Conservation (phyloP, 768 basidiomycete species). For the Tylopilus rubrobrunneus region DNA sequence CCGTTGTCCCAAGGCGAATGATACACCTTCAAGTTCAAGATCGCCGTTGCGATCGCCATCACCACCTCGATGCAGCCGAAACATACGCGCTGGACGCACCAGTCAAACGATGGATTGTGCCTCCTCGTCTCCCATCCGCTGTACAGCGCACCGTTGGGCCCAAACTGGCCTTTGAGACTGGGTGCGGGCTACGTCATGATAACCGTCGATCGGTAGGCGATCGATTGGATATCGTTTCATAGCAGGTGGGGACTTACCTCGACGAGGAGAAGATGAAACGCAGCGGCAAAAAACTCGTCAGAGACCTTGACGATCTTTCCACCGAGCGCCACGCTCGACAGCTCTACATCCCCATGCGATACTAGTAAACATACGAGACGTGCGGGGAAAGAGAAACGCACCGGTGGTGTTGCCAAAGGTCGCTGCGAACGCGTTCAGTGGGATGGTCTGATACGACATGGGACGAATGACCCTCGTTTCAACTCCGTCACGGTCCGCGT, state of each 20-base stretch:
- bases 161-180: constrained; percentile 94
- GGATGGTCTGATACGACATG: constrained; percentile 45
- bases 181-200: constrained; percentile 60
- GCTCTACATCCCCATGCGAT: constrained; percentile 46
- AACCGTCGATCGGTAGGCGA: not conserved
- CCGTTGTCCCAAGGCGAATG: constrained; percentile 78
- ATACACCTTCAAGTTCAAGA: constrained; percentile 61
- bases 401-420: constrained; percentile 52
- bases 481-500: not conserved
- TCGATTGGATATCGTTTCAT: not conserved
- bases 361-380: not conserved
- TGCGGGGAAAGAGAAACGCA: constrained; percentile 19
- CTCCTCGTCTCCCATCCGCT: constrained; percentile 93
- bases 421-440: constrained; percentile 44
- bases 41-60: not conserved
- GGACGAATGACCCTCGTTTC: not conserved
- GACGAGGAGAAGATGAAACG: constrained; percentile 75
- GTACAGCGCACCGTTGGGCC: constrained; percentile 90
- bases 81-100: constrained; percentile 44
- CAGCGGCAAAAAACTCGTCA: constrained; percentile 96
- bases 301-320: constrained; percentile 72
- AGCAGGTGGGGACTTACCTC: constrained; percentile 46
- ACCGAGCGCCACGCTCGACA: constrained; percentile 84
- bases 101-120: constrained; percentile 87
- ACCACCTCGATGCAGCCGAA: not conserved